Percentiles rank a stretch among this genome's conserved stretches.
Conservation (phyloP, 805 yeast species). For the Ogataea degrootiae region DNA sequence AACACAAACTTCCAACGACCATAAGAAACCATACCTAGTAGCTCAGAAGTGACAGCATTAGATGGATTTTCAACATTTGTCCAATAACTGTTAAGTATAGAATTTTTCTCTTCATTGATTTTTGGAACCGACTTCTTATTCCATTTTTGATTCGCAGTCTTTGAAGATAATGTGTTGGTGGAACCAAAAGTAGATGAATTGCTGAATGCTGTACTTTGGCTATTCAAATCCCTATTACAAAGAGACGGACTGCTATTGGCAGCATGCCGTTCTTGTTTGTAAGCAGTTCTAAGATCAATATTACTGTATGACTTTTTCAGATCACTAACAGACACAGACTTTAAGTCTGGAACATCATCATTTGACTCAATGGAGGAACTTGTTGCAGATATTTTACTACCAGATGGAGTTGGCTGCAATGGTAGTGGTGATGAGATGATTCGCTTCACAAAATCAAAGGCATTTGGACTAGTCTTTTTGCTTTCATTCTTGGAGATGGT, state of each 20-base stretch:
- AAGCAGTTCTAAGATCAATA: too few relatives aligned
- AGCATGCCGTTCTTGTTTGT: too few relatives aligned
- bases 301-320: not conserved
- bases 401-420: conserved; percentile 15
- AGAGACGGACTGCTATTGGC: too few relatives aligned
- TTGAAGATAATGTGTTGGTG: too few relatives aligned
- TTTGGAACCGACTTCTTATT: conserved; percentile 5
- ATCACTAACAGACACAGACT: conserved; percentile 5
- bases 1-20: conserved; percentile 92
- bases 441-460: conserved; percentile 28
- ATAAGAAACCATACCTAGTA: conserved; percentile 52
- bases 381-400: conserved; percentile 2
- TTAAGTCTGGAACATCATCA: conserved; percentile 17
- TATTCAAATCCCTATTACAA: not conserved
- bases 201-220: not conserved
- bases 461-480: conserved; percentile 15
- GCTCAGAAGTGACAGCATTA: conserved; percentile 49
- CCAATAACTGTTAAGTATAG: conserved; percentile 41
- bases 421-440: conserved; percentile 29
- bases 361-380: conserved; percentile 6
- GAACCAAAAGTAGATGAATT: not conserved
- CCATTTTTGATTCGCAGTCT: not conserved
- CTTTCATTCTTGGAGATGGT: conserved; percentile 28
- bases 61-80: conserved; percentile 75
- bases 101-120: conserved; percentile 8